Percentiles rank a stretch among this genome's conserved stretches.
Conservation (phyloP, 306 rosid genomes). For the Dryas alaskensis region DNA sequence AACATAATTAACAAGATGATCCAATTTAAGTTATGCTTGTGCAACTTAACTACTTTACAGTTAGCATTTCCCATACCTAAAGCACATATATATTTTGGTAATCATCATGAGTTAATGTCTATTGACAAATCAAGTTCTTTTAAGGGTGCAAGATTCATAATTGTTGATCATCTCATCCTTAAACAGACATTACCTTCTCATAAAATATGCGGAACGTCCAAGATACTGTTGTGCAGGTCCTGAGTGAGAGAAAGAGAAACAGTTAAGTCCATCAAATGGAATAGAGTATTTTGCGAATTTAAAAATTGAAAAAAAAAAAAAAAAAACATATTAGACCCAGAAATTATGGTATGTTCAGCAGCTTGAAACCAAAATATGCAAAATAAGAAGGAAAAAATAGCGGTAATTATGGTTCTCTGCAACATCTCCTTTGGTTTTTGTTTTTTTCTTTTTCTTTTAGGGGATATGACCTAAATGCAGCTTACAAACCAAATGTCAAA, state of each 20-base stretch:
- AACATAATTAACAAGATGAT: not conserved
- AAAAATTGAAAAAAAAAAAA: not conserved
- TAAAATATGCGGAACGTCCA: constrained; percentile 88
- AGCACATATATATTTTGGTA: not conserved
- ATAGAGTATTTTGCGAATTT: constrained; percentile 6
- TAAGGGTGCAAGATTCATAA: constrained; percentile 17
- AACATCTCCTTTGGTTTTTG: not conserved
- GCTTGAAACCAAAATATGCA: not conserved
- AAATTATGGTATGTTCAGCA: not conserved
- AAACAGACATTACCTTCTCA: constrained; percentile 61
- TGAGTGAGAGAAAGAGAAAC: constrained; percentile 36
- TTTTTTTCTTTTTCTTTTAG: too few relatives aligned
- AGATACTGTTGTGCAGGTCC: constrained; percentile 91
- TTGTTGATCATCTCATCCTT: constrained; percentile 6
- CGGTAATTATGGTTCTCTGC: not conserved
- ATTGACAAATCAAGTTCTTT: constrained; percentile 12
- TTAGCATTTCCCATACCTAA: not conserved
- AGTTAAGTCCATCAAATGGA: constrained; percentile 22
- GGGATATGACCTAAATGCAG: not conserved
- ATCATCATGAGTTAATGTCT: not conserved
- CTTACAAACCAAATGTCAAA: not conserved
- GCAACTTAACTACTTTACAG: not conserved
- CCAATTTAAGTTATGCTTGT: not conserved
- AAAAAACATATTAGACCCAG: not conserved
- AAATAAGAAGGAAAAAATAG: not conserved